These are phyloP conservation scores for Aquilaria sinensis DNA, from an alignment of 345 rosid species.

Conservation along the genomic window DNA sequence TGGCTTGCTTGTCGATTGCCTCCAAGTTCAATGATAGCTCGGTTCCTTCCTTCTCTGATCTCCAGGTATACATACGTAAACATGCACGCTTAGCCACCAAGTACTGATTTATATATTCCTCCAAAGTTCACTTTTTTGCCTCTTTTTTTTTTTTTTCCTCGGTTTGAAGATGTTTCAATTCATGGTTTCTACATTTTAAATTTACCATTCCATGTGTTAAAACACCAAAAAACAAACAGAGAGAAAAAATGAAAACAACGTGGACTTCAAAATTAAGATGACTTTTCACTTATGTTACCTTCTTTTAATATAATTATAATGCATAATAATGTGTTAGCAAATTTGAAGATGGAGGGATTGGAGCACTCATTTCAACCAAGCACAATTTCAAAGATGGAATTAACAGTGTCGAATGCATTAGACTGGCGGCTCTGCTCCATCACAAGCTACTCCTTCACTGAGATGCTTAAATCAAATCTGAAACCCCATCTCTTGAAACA, in stretches of 20 bases:
- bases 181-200: too few species aligned
- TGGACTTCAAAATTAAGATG: too few species aligned
- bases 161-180: too few species aligned
- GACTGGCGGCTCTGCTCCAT: slow-evolving; percentile 57
- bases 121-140: too few species aligned
- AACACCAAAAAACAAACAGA: too few species aligned
- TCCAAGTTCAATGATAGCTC: slow-evolving; percentile 54
- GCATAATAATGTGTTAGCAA: background rate
- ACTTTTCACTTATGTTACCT: too few species aligned
- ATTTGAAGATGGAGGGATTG: slow-evolving; percentile 47
- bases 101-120: too few species aligned
- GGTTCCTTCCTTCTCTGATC: slow-evolving; percentile 38
- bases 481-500: slow-evolving; percentile 16
- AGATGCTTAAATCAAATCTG: slow-evolving; percentile 23
- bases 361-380: slow-evolving; percentile 46
- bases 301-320: background rate
- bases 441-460: slow-evolving; percentile 46
- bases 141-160: too few species aligned
- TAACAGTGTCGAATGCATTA: slow-evolving; percentile 37
- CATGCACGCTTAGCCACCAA: too few species aligned
- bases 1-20: slow-evolving; percentile 66
- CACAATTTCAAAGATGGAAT: slow-evolving; percentile 58
- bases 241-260: too few species aligned
- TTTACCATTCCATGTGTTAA: too few species aligned
- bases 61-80: slow-evolving; percentile 34